Conservation (phyloP, 768 basidiomycete species). For the Russula abietina region DNA sequence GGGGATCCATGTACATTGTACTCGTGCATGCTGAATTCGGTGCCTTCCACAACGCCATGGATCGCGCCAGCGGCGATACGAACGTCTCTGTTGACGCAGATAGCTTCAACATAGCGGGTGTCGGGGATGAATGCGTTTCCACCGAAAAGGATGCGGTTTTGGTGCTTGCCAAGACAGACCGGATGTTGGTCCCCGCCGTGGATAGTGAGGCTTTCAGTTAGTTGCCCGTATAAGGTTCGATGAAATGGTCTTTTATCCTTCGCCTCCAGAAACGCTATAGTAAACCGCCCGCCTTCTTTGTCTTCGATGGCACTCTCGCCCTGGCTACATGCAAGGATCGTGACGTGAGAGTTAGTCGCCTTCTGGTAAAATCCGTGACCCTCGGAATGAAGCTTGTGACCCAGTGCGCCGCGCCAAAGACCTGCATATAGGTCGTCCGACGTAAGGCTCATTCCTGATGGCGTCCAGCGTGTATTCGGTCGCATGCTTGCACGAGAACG, state of each 20-base stretch:
- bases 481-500: constrained; percentile 40
- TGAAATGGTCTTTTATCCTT: constrained; percentile 46
- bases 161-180: constrained; percentile 45
- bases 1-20: constrained; percentile 56
- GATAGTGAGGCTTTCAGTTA: constrained; percentile 42
- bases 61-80: constrained; percentile 53
- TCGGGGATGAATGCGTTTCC: constrained; percentile 51
- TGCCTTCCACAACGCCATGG: constrained; percentile 60
- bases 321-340: constrained; percentile 52
- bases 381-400: constrained; percentile 35
- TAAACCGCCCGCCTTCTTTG: constrained; percentile 60
- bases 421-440: constrained; percentile 50
- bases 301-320: constrained; percentile 54
- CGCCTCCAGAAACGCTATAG: constrained; percentile 46
- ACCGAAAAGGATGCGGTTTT: constrained; percentile 48
- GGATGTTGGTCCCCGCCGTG: constrained; percentile 43
- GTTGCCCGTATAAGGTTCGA: constrained; percentile 42
- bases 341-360: constrained; percentile 39
- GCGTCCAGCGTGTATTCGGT: constrained; percentile 51
- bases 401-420: constrained; percentile 51
- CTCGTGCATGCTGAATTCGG: constrained; percentile 53
- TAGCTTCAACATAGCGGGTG: constrained; percentile 40
- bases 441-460: constrained; percentile 44
- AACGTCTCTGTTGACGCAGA: constrained; percentile 35
- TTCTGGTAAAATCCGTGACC: constrained; percentile 41